Conservation (phyloP, 192 early-diverging fungal genomes). For the Dissophora globulifera region DNA sequence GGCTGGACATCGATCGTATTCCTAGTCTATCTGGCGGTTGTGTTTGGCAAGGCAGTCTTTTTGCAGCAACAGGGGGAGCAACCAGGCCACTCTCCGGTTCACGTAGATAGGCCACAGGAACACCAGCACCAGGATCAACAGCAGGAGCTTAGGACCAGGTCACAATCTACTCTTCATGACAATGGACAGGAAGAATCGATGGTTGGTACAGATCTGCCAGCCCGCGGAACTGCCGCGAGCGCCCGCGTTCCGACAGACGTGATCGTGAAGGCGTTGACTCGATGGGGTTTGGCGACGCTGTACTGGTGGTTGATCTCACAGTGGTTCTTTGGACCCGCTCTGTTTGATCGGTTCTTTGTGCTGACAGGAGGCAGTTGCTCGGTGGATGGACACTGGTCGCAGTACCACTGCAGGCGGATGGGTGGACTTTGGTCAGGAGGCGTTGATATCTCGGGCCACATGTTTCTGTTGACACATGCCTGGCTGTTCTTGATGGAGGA, state of each 20-base stretch:
- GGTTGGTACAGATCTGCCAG: slow-evolving; percentile 21
- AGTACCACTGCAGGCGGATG: slow-evolving; percentile 42
- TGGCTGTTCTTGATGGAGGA: slow-evolving; percentile 80
- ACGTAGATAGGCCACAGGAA: background rate
- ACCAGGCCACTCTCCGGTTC: background rate
- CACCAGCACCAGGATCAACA: background rate
- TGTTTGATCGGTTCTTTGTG: slow-evolving; percentile 83
- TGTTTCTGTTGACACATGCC: slow-evolving; percentile 82
- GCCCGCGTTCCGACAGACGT: slow-evolving; percentile 10
- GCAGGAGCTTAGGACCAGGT: background rate
- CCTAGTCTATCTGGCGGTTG: slow-evolving; percentile 56
- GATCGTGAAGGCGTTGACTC: slow-evolving; percentile 37
- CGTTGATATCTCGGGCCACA: slow-evolving; percentile 91
- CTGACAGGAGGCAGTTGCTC: slow-evolving; percentile 76
- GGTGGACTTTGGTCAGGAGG: slow-evolving; percentile 82
- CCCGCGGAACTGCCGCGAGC: background rate
- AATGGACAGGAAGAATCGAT: background rate
- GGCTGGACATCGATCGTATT: slow-evolving; percentile 84
- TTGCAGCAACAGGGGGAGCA: slow-evolving; percentile 19
- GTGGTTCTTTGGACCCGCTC: slow-evolving; percentile 84
- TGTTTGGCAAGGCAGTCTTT: slow-evolving; percentile 40
- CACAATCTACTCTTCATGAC: background rate
- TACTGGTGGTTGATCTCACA: slow-evolving; percentile 91
- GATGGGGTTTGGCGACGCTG: slow-evolving; percentile 71
- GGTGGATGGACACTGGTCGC: slow-evolving; percentile 30